Evolutionary conservation across 2,329 filamentous ascomycete species (phyloP), one percentile per base, ranked within the genome.

Genomic region (Nemania sp.): DNA sequence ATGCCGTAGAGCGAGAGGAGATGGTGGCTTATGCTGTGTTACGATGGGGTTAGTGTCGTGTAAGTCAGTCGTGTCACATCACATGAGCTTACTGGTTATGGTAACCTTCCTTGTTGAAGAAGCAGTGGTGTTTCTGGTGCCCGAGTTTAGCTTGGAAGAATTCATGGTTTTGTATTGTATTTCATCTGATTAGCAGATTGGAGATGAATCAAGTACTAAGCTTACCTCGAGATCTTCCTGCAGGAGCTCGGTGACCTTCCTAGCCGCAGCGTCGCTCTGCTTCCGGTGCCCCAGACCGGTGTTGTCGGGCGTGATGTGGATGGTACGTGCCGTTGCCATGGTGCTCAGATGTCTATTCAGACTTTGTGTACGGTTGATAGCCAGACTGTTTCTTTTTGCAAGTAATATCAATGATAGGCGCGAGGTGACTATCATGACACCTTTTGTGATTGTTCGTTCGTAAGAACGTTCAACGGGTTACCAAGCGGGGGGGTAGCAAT

Each of bases 1-100:
- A 95, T 86, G 35, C 90, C 89, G 73, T 89, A 96, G 32, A 95
- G 78, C 15, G 87, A 87, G 11, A 96, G 82, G 5, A 96, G 76
- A 37, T 92, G 87, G 68, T 97, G 92, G 3, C 82, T 82, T 62
- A 95, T 80, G 37, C 82, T 84, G 15, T 29, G 7, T 40, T 0
- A 47, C 5, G 12, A 3, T 9, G 17, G 13, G n/a, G 55, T 70
- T 53, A 69, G 47, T 34, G 20, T 12, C 12, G 10, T 18, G 32
- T 18, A 25, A 40, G 11, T 11, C 12, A 12, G 11, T 6, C 3
- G 17, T 18, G 1, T n/a, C n/a, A n/a, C n/a, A n/a, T n/a, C n/a
- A n/a, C 3, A 29, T 29, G 4, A 17, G 34, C 73, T 69, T 77
- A 82, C 91, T 97, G 92, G 73, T 97, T 91, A 71, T 97, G 93